phyloP scores from a whole-genome alignment of 2,329 filamentous ascomycete species.

The Cladophialophora yegresii region DNA sequence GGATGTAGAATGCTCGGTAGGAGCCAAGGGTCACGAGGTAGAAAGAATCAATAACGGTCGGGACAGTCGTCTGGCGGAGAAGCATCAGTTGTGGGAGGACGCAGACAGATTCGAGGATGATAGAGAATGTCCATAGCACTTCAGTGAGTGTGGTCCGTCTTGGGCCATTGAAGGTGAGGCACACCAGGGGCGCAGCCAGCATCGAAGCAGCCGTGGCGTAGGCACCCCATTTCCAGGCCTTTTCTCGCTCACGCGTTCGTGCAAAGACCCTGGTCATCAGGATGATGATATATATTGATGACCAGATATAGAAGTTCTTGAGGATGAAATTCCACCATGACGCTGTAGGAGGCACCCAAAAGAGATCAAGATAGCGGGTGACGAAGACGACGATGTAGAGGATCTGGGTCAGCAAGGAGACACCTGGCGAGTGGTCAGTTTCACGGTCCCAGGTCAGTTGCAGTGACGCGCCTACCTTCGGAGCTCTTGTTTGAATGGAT shows the following conservation, averaged over 20 bases:
- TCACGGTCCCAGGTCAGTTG: background rate
- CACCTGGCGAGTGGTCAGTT: constrained; percentile 55
- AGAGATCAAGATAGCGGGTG: constrained; percentile 83
- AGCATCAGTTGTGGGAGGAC: constrained; percentile 89
- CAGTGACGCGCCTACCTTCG: constrained; percentile 61
- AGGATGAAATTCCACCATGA: constrained; percentile 73
- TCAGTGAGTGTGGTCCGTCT: constrained; percentile 47
- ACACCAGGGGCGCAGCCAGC: constrained; percentile 69
- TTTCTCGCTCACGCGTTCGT: constrained; percentile 83
- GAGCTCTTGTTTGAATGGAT: constrained; percentile 87
- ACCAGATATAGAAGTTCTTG: constrained; percentile 85
- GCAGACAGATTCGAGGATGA: constrained; percentile 87
- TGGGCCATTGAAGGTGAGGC: constrained; percentile 66
- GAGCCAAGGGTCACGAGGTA: constrained; percentile 85
- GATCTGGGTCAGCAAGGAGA: constrained; percentile 84
- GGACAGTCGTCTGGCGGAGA: constrained; percentile 89
- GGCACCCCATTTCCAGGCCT: constrained; percentile 87
- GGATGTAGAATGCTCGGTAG: constrained; percentile 84
- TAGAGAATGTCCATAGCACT: constrained; percentile 84
- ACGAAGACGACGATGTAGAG: constrained; percentile 85
- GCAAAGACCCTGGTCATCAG: constrained; percentile 86
- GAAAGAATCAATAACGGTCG: constrained; percentile 95
- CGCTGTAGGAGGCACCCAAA: constrained; percentile 48
- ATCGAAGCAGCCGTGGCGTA: constrained; percentile 67
- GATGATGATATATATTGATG: constrained; percentile 81